Base-by-base conservation (phyloP, 177 flowering plant genomes). In the Vitis hybrid region DNA sequence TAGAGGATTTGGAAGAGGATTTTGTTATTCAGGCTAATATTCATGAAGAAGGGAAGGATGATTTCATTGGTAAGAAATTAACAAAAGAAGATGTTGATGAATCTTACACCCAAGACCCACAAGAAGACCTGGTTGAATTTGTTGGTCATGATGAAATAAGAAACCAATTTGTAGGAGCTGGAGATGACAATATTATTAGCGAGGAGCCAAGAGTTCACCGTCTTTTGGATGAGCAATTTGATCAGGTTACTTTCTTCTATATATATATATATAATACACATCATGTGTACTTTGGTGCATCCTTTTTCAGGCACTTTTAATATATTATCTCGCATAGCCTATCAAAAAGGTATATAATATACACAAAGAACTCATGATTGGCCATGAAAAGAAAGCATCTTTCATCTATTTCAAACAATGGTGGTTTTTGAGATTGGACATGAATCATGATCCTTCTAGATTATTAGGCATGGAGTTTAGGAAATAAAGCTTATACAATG, bases 1-100 rank as follows among this genome's bases (percentile, higher is more conserved):
- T 77, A 51, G 99, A 94, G 77, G 98, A 91, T 52, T 82, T 95
- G 81, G 98, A 95, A 71, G 99, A 95, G 76, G 94, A 93, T 83
- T 95, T 95, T 79, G 87, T 95, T 50, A 73, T 89, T 51, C 80
- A 70, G 63, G 98, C 97, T 11, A 95, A 93, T 77, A 62, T 77
- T 69, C 72, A 73, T 1, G 89, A 81, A 39, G 91, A 71, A 72
- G 75, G 72, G 62, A 84, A 74, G 19, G 81, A 72, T 32, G 79
- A 23, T 67, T 18, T 55, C 60, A 56, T 32, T 45, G 83, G 81
- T 54, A 56, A 67, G 73, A 71, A 72, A 62, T 51, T 78, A 15
- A 75, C 18, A n/a, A 21, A 39, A 19, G 26, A 66, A 54, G 71
- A 61, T 48, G 15, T n/a, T 19, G 15, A 49, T 52, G 23, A 12